Evolutionary conservation across 805 yeast genomes (phyloP), one percentile per base, ranked within the genome.

Genomic region (Kodamaea nitidulidarum): DNA sequence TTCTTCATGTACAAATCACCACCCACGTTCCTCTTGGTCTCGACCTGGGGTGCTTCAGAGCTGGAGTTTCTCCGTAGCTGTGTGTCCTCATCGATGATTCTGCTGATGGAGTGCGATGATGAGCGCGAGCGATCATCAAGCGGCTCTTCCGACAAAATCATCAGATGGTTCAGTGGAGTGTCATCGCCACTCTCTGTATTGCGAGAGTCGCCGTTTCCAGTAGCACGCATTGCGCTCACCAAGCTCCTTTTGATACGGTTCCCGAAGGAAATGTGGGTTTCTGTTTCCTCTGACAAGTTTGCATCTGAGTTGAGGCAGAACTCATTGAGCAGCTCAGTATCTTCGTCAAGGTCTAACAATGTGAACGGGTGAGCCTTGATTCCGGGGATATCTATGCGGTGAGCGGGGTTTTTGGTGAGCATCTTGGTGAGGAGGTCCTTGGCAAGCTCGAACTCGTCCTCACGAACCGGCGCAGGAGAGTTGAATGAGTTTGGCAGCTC

Each of bases 281-380:
- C 15, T 3, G 63, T 52, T 4, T 61, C 67, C 28, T 62, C 69
- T 37, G 60, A 54, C 3, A 67, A 61, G 21, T 16, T 4, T 3
- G 55, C 50, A 37, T 60, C 55, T 31, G 54, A 43, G 41, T 68
- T 68, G 28, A 67, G 50, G 40, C 63, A 52, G n/a, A 67, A 51
- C 38, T 67, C 71, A 40, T 65, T 49, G 34, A 66, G 52, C 34
- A 50, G 56, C 2, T 55, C 67, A 4, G 59, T 35, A 41, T 67
- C 68, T 38, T 61, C 52, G 16, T 64, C 70, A 29, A 68, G 52
- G 36, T 63, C 73, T 63, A 66, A 50, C 16, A 67, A 46, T 2
- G 66, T 61, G 38, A 95, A 88, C 1, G 87, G 84, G 60, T 91
- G 96, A 6, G 60, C 58, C 58, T 88, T 88, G 40, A 88, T 82